A percentile compares a stretch with the other conserved stretches of the same genome.
Evolutionary conservation across 495 filamentous ascomycete species (phyloP).

Genomic region (Filosporella fistucella): DNA sequence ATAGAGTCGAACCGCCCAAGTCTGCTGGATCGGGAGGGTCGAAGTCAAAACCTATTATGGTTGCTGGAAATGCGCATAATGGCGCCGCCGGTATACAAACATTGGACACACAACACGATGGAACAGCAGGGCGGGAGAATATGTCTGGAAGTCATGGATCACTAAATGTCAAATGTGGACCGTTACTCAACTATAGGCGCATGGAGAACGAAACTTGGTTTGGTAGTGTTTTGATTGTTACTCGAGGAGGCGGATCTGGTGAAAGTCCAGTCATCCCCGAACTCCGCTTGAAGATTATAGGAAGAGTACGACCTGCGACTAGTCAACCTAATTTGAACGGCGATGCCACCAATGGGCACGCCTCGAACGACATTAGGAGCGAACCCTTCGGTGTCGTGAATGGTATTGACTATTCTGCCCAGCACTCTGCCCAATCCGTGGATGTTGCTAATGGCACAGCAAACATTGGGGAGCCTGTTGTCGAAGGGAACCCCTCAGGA

Average conservation of each 20-base stretch:
- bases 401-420: slow-evolving; percentile 10
- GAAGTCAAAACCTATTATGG: slow-evolving; percentile 19
- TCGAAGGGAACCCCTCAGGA: background rate
- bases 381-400: slow-evolving; percentile 5
- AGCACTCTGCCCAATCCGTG: background rate
- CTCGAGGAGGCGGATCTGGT: slow-evolving; percentile 53
- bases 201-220: slow-evolving; percentile 76
- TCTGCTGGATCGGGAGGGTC: slow-evolving; percentile 17
- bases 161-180: slow-evolving; percentile 65
- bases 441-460: background rate
- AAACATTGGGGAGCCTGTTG: background rate
- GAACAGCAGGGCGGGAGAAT: background rate
- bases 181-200: slow-evolving; percentile 77
- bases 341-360: background rate
- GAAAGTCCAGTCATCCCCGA: slow-evolving; percentile 40
- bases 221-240: slow-evolving; percentile 80
- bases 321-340: background rate
- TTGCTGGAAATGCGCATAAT: slow-evolving; percentile 11
- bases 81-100: background rate
- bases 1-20: slow-evolving; percentile 34
- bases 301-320: no score
- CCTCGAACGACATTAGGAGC: background rate
- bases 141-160: slow-evolving; percentile 1
- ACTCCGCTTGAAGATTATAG: slow-evolving; percentile 9
- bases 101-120: background rate